Evolutionary conservation across 192 early-diverging fungal species (phyloP), one percentile per base, ranked within the genome.

Genomic region (Glomus cerebriforme): DNA sequence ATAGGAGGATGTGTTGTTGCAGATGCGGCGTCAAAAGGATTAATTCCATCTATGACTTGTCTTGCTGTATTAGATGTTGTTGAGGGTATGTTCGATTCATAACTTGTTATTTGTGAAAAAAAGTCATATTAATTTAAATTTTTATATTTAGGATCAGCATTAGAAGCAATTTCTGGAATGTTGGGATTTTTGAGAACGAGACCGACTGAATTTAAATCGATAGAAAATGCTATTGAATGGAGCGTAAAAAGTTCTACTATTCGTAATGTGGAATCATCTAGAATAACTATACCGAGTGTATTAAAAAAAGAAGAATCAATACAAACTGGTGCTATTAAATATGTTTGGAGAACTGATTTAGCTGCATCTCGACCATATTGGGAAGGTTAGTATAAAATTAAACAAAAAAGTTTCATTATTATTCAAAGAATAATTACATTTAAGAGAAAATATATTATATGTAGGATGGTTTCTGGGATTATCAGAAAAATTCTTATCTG

Each of bases 1-100:
- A 92, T 95, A 91, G 94, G 94, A 58, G 94, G 94, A 4, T 88
- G 92, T 1, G 92, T 95, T 22, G 88, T 92, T 15, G 87, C 90
- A 8, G 87, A 94, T 75, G 90, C 84, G 7, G 92, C 90, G 0
- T 85, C 84, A 27, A 85, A 87, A 32, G 77, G 80, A 58, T 70
- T 82, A 79, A 73, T 93, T 9, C 59, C 79, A 22, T 85, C 86
- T 31, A 69, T 94, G 0, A 66, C 87, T 12, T 93, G 94, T 1
- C 82, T 95, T 12, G 88, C 88, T 5, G 88, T 94, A 0, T 76
- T 95, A 19, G 94, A 95, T 81, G 92, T 95, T 43, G 93, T 94
- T 39, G 94, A 95, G 82, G 94, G 94, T 83, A 75, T 63, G 35
- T 43, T 72, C 39, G 17, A 54, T 5, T 6, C 15, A 17, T 19